Conservation (phyloP, 179 eudicot genomes). For the Spinacia oleracea region DNA sequence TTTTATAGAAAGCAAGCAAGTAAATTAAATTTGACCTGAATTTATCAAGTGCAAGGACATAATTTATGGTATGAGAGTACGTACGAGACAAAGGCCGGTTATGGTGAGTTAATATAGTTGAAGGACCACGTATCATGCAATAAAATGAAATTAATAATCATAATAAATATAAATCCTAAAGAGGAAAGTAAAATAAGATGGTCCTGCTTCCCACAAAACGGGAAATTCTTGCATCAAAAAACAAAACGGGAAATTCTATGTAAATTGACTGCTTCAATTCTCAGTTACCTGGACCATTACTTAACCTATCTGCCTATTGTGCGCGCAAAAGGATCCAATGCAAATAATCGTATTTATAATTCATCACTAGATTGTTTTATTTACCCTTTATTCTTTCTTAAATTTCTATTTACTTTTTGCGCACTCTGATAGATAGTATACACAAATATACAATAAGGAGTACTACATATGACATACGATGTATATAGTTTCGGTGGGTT, state of each 20-base stretch:
- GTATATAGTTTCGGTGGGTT: too few species aligned
- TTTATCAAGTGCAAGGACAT: background rate
- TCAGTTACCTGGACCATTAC: slow-evolving; percentile 24
- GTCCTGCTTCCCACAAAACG: slow-evolving; percentile 25
- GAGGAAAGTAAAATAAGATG: slow-evolving; percentile 21
- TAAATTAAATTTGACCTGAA: slow-evolving; percentile 5
- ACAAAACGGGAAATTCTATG: slow-evolving; percentile 27
- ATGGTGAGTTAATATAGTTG: background rate
- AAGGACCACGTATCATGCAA: slow-evolving; percentile 30
- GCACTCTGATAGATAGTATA: too few species aligned
- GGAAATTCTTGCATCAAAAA: too few species aligned
- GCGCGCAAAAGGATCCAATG: slow-evolving; percentile 27
- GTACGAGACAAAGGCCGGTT: background rate
- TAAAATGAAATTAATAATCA: too few species aligned
- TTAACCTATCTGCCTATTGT: background rate
- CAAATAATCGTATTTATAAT: too few species aligned
- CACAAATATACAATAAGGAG: too few species aligned
- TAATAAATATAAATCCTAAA: slow-evolving; percentile 16
- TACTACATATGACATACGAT: too few species aligned
- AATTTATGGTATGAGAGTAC: background rate
- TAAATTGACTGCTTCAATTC: background rate
- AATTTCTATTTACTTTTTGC: too few species aligned
- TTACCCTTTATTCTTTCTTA: too few species aligned
- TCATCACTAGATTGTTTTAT: too few species aligned
- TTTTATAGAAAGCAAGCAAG: background rate